phyloP scores from a whole-genome alignment of 495 filamentous ascomycete species.

The Daldinia grandis region DNA sequence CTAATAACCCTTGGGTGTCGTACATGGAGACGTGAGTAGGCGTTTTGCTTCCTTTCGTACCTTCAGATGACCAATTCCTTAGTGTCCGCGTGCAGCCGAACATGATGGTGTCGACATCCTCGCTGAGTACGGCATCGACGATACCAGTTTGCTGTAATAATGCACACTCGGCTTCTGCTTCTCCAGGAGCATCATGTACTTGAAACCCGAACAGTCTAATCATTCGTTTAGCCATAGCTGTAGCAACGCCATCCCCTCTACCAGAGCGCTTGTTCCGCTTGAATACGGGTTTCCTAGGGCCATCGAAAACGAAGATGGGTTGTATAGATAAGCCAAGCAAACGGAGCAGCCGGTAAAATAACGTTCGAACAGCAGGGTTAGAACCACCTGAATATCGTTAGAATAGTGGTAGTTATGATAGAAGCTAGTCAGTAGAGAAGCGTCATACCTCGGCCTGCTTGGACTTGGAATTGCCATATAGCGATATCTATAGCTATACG shows the following conservation, averaged over 20 bases:
- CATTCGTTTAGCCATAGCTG: conserved; percentile 77
- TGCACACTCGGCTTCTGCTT: conserved; percentile 97
- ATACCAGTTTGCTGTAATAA: conserved; percentile 81
- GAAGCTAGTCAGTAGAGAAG: background rate
- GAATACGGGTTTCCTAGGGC: conserved; percentile 85
- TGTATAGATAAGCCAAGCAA: conserved; percentile 82
- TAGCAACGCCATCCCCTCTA: conserved; percentile 56
- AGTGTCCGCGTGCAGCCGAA: conserved; percentile 84
- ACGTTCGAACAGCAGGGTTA: conserved; percentile 89
- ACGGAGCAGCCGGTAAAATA: conserved; percentile 91
- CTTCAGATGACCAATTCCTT: conserved; percentile 84
- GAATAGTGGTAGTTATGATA: background rate
- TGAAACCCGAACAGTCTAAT: conserved; percentile 87
- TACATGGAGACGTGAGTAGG: conserved; percentile 91
- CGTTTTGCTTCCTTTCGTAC: conserved; percentile 64
- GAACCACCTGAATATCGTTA: conserved; percentile 67
- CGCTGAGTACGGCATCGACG: conserved; percentile 94
- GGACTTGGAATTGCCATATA: conserved; percentile 97
- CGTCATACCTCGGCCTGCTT: conserved; percentile 72
- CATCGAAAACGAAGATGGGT: conserved; percentile 96
- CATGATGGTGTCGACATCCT: conserved; percentile 98
- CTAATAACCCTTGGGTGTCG: conserved; percentile 60
- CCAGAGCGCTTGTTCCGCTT: conserved; percentile 79
- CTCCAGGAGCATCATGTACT: conserved; percentile 87
- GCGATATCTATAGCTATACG: conserved; percentile 93